Evolutionary conservation across 2,329 filamentous ascomycete genomes (phyloP).

Genomic region (Alternaria arbusti): DNA sequence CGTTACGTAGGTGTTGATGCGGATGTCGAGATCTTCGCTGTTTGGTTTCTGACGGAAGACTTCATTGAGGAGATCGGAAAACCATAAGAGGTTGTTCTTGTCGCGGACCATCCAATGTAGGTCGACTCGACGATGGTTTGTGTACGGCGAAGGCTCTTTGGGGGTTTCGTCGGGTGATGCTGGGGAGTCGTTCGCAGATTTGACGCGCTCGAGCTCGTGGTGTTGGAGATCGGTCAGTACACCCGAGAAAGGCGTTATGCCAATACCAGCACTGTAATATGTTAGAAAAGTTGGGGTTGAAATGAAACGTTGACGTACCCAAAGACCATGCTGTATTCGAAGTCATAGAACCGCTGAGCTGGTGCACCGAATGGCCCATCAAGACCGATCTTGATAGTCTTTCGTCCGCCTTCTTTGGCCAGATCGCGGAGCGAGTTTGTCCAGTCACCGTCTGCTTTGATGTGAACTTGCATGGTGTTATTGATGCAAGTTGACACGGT

Average conservation of each 20-base stretch:
- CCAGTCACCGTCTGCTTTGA: constrained; percentile 66
- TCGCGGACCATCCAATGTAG: constrained; percentile 68
- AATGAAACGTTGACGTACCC: constrained; percentile 27
- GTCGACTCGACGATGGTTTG: constrained; percentile 59
- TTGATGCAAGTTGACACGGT: constrained; percentile 63
- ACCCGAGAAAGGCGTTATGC: constrained; percentile 64
- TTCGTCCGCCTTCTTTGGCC: constrained; percentile 45
- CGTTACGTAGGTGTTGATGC: constrained; percentile 64
- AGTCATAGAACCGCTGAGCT: constrained; percentile 65
- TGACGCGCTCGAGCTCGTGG: constrained; percentile 49
- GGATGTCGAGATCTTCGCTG: constrained; percentile 56
- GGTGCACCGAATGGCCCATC: constrained; percentile 66
- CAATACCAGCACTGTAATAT: constrained; percentile 57
- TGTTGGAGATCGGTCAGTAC: constrained; percentile 62
- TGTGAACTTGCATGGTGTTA: constrained; percentile 61
- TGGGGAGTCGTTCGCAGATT: constrained; percentile 17
- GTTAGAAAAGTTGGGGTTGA: constrained; percentile 2
- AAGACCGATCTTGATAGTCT: constrained; percentile 58
- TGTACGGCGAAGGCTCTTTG: constrained; percentile 31
- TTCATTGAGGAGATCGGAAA: constrained; percentile 62
- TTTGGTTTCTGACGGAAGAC: constrained; percentile 47
- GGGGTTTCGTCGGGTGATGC: constrained; percentile 12
- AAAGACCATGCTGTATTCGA: constrained; percentile 62
- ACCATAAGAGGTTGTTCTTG: constrained; percentile 63
- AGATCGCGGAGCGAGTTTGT: constrained; percentile 56